Base-by-base conservation (phyloP, 352 stramenopile genomes). In the Phytophthora capsici region DNA sequence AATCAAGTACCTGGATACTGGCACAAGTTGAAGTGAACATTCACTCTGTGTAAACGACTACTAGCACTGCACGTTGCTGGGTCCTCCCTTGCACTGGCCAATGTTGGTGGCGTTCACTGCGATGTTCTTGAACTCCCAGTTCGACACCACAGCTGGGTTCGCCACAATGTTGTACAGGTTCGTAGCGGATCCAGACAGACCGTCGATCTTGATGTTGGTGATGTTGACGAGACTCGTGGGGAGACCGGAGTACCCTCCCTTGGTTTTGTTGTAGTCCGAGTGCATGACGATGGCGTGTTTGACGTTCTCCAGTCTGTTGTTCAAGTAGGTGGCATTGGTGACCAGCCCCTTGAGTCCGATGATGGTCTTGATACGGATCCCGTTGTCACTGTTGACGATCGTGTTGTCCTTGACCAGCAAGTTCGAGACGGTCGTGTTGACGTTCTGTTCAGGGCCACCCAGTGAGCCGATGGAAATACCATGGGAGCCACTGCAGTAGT, bases 401-500 rank as follows among this genome's bases (percentile, higher is more conserved):
- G 53, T 61, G 67, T 75, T 76, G 55, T 66, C 66, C 5, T 60
- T 25, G 0, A 77, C 68, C 6, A 49, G 47, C 5, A 80, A 50
- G 17, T 56, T 46, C 0, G 34, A 48, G 44, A 79, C 57, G n/a
- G 62, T 76, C 22, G 38, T 43, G 9, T 68, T 58, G 6, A 47
- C 23, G 37, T 75, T 57, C 6, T 71, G 9, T 0, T 37, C 43
- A 3, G 22, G 8, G 16, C 63, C 71, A 16, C 67, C 71, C 25
- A 80, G 30, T 37, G 71, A 80, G 32, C 71, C 67, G 45, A 80
- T 69, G 7, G 71, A 80, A 52, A 80, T 67, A 2, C 71, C 67
- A 45, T 67, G 50, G 6, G 57, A 48, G 19, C 47, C 57, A 9
- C 23, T 57, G 50, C 66, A 63, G 37, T 56, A 59, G 26, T 71